phyloP scores from a whole-genome alignment of 108 stramenopile species.

The Epithemia pelagica region DNA sequence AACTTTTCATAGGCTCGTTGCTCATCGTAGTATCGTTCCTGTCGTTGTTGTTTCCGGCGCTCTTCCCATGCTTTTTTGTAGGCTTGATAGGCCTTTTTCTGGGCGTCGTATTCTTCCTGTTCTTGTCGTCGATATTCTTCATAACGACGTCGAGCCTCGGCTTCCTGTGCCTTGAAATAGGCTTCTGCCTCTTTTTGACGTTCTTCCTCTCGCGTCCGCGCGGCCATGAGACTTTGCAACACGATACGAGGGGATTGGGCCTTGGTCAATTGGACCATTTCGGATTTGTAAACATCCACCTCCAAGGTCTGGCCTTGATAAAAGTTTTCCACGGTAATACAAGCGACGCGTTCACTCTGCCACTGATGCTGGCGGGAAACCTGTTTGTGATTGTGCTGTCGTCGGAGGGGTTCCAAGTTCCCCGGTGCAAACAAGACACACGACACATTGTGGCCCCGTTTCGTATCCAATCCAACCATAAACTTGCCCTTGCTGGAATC shows the following conservation, averaged over 20 bases:
- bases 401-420: slow-evolving; percentile 9
- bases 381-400: background rate
- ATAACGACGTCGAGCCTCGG: slow-evolving; percentile 23
- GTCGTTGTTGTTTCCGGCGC: slow-evolving; percentile 9
- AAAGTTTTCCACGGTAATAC: background rate
- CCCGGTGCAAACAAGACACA: slow-evolving; percentile 17
- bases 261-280: background rate
- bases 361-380: background rate
- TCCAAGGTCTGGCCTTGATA: background rate
- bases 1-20: background rate
- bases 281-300: background rate
- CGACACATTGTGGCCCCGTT: slow-evolving; percentile 14
- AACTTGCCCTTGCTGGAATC: slow-evolving; percentile 23
- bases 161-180: slow-evolving; percentile 11
- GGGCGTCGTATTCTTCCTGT: slow-evolving; percentile 21
- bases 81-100: slow-evolving; percentile 12
- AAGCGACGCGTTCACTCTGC: background rate
- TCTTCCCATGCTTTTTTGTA: slow-evolving; percentile 15
- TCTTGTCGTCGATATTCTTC: slow-evolving; percentile 9
- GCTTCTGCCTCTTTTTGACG: slow-evolving; percentile 14
- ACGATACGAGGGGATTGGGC: background rate
- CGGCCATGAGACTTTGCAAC: background rate
- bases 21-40: background rate
- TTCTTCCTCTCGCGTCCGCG: slow-evolving; percentile 21
- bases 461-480: slow-evolving; percentile 31